These are phyloP conservation scores for Ustilago xerochloae DNA, from an alignment of 1,284 basidiomycete genomes.

Conservation along the genomic window DNA sequence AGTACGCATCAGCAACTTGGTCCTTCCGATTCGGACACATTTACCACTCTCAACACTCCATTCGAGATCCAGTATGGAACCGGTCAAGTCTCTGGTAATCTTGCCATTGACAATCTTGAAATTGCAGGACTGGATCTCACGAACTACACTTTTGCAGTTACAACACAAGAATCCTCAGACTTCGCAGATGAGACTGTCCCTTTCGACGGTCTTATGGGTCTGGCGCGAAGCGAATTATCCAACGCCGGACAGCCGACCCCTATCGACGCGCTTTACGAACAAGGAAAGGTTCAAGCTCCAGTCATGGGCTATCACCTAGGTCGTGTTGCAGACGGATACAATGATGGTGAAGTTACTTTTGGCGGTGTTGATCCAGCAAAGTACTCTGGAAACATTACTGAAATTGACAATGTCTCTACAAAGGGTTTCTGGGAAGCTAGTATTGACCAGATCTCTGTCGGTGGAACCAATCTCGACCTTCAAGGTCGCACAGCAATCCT, in stretches of 20 bases:
- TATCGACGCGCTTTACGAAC: slow-evolving; percentile 77
- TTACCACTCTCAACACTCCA: slow-evolving; percentile 71
- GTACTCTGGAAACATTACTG: slow-evolving; percentile 58
- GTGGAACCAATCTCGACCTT: slow-evolving; percentile 73
- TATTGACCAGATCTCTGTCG: slow-evolving; percentile 74
- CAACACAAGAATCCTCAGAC: slow-evolving; percentile 75
- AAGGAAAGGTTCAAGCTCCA: slow-evolving; percentile 75
- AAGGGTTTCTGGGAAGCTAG: slow-evolving; percentile 81
- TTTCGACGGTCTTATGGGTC: slow-evolving; percentile 86
- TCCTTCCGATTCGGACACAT: slow-evolving; percentile 75
- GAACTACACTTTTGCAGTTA: slow-evolving; percentile 79
- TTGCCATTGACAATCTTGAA: slow-evolving; percentile 77
- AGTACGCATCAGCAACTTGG: slow-evolving; percentile 76
- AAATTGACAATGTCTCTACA: slow-evolving; percentile 64
- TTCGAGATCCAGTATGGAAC: slow-evolving; percentile 81
- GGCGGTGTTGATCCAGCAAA: slow-evolving; percentile 80
- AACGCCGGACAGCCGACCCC: slow-evolving; percentile 78
- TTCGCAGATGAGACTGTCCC: slow-evolving; percentile 71
- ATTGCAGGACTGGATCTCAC: slow-evolving; percentile 77
- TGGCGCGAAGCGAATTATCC: slow-evolving; percentile 71
- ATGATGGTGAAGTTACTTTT: slow-evolving; percentile 82
- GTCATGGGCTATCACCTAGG: slow-evolving; percentile 85
- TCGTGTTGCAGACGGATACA: slow-evolving; percentile 75
- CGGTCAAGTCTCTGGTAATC: slow-evolving; percentile 76
- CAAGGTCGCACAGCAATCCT: slow-evolving; percentile 68